These are phyloP conservation scores for Albophoma yamanashiensis DNA, from an alignment of 2,329 filamentous ascomycete genomes.

Conservation along the genomic window DNA sequence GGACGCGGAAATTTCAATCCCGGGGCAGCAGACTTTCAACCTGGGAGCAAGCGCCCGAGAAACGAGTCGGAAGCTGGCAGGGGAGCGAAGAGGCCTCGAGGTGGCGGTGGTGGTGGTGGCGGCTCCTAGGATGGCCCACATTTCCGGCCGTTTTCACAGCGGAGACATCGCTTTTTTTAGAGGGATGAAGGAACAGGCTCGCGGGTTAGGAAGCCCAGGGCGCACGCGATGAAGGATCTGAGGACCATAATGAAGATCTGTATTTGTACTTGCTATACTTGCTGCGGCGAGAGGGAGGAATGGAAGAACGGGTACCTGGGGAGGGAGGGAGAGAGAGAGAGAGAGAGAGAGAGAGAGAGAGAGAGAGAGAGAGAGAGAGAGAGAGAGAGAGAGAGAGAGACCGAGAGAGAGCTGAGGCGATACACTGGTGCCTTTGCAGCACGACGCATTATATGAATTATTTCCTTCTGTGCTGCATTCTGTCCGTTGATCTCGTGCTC, in stretches of 20 bases:
- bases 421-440: neutral
- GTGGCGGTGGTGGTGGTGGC: constrained; percentile 5
- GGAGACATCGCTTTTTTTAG: neutral
- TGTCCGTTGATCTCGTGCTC: no score
- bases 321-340: neutral
- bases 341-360: neutral
- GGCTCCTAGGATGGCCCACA: neutral
- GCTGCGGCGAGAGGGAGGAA: neutral
- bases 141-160: neutral
- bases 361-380: neutral
- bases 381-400: neutral
- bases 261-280: neutral
- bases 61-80: constrained; percentile 37
- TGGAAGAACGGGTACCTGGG: neutral
- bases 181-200: neutral
- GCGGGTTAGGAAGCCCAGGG: neutral
- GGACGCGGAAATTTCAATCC: constrained; percentile 34
- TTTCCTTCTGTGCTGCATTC: neutral
- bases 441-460: neutral
- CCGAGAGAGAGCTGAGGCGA: neutral
- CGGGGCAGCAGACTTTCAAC: constrained; percentile 43
- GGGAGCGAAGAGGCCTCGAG: constrained; percentile 31
- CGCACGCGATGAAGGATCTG: neutral
- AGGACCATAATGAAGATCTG: neutral
- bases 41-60: constrained; percentile 45